Evolutionary conservation across 2,329 filamentous ascomycete genomes (phyloP).

Genomic region (Sporothrix curviconia): DNA sequence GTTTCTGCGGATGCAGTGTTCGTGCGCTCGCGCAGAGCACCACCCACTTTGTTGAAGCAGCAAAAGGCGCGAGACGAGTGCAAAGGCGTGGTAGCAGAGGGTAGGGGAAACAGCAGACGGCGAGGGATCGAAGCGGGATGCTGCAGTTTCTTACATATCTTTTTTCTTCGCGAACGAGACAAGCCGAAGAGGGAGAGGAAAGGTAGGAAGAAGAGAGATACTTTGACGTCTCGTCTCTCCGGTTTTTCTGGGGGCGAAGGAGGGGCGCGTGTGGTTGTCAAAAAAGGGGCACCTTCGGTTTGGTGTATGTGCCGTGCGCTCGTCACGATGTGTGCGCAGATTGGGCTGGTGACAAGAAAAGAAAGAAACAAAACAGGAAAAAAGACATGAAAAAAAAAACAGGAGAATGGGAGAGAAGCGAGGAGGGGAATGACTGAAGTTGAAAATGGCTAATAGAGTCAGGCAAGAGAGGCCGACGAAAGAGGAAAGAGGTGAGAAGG

Average conservation of each 20-base stretch:
- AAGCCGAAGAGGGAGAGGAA: background rate
- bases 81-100: background rate
- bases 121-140: too few species aligned
- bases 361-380: background rate
- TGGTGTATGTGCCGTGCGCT: background rate
- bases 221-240: background rate
- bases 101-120: background rate
- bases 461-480: background rate
- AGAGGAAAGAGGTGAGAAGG: background rate
- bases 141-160: slow-evolving; percentile 3
- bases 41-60: background rate
- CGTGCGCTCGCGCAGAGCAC: slow-evolving; percentile 5
- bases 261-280: background rate
- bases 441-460: background rate
- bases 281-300: background rate
- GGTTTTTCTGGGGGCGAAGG: background rate
- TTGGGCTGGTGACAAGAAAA: background rate
- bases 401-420: background rate
- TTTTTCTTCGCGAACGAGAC: background rate
- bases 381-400: background rate
- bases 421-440: background rate
- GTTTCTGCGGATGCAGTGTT: slow-evolving; percentile 1
- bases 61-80: too few species aligned
- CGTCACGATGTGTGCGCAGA: background rate
- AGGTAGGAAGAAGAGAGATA: background rate